These are phyloP conservation scores for Malus hybrid DNA, from an alignment of 331 rosid species.

Conservation along the genomic window DNA sequence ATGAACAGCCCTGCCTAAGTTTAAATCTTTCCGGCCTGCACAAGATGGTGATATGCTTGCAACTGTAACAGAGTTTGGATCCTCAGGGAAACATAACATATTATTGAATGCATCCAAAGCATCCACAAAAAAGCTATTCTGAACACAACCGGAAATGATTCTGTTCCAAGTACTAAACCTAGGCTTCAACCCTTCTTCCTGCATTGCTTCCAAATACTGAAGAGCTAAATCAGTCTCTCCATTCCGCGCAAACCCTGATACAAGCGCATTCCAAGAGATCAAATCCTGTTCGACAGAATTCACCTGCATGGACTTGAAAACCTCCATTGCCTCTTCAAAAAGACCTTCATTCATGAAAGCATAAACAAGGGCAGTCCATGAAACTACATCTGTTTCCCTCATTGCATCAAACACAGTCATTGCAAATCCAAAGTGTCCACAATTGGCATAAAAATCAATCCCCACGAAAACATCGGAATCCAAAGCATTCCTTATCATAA, in stretches of 20 bases:
- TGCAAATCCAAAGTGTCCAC: slow-evolving; percentile 33
- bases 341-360: slow-evolving; percentile 38
- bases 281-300: slow-evolving; percentile 32
- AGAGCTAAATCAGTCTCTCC: slow-evolving; percentile 34
- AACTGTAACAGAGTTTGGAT: slow-evolving; percentile 34
- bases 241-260: slow-evolving; percentile 36
- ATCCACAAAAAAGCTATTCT: slow-evolving; percentile 31
- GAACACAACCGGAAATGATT: slow-evolving; percentile 39
- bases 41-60: slow-evolving; percentile 40
- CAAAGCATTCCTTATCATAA: slow-evolving; percentile 18
- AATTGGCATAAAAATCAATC: slow-evolving; percentile 29
- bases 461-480: slow-evolving; percentile 32
- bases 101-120: slow-evolving; percentile 28
- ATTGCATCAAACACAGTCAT: slow-evolving; percentile 27
- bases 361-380: slow-evolving; percentile 40
- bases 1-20: slow-evolving; percentile 38
- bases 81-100: slow-evolving; percentile 27
- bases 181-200: slow-evolving; percentile 33
- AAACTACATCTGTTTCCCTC: slow-evolving; percentile 37
- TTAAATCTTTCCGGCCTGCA: slow-evolving; percentile 32
- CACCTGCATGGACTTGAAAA: slow-evolving; percentile 28
- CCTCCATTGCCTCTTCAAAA: slow-evolving; percentile 25
- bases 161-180: slow-evolving; percentile 43
- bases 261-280: slow-evolving; percentile 45
- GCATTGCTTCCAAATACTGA: slow-evolving; percentile 29